Evolutionary conservation across 2,329 filamentous ascomycete genomes (phyloP), one percentile per base, ranked within the genome.

Genomic region (Trichoderma endophyticum): DNA sequence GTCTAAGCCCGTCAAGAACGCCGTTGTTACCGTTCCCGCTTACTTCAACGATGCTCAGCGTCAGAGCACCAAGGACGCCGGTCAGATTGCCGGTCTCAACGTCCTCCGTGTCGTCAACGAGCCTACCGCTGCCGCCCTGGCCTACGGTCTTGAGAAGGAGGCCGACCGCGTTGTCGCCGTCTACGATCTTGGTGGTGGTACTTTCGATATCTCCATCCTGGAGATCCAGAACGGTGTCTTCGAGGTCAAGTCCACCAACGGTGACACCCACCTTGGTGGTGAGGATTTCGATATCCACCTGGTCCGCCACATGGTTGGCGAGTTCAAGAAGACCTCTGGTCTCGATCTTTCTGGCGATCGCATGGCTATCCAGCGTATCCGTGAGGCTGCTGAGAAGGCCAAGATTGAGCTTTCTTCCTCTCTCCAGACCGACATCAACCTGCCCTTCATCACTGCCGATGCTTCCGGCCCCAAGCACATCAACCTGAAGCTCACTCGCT

Each of bases 11-110:
- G 86, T 97, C 80, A 96, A 97, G 90, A 97, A 98, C 82, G 95
- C 94, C 78, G 95, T 98, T 74, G 95, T 98, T 78, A 98, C 95
- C 74, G 95, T 98, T 48, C 95, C 95, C 75, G 95, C 95, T 79
- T 98, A 98, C 89, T 98, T 98, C 90, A 98, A 98, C 85, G 95
- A 98, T 85, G 95, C 93, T 73, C 95, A 98, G 87, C 93, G 95
- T 86, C 95, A 98, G 86, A 94, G 94, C 78, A 98, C 95, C 85
- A 98, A 98, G 90, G 95, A 98, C 82, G 95, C 95, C 76, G 95
- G 95, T 85, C 93, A 97, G 84, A 98, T 98, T 79, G 90, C 95
- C 79, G 95, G 95, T 82, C 90, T 98, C 70, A 97, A 98, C 83
- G 95, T 98, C 77, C 92, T 97, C 79, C 95, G 95, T 90, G 94